Percentiles rank a stretch among this genome's conserved stretches.
phyloP scores from a whole-genome alignment of 2,329 filamentous ascomycete species.

The Boeremia exigua region DNA sequence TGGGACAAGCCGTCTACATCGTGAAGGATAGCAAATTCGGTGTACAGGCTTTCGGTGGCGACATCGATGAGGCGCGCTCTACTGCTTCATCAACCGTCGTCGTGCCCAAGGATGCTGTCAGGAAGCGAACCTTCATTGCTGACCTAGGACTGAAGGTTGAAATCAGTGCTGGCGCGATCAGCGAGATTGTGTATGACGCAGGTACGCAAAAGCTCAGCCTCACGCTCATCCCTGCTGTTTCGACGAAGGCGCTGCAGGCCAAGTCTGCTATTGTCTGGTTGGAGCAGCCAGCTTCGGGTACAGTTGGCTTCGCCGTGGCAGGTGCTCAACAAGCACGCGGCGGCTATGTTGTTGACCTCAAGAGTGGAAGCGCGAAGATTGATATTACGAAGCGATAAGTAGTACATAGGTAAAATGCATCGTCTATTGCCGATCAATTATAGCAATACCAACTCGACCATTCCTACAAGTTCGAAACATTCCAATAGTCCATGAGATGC shows the following conservation, averaged over 20 bases:
- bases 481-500: too few relatives aligned
- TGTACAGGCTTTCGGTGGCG: conserved; percentile 58
- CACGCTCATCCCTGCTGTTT: conserved; percentile 15
- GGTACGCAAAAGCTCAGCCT: conserved; percentile 16
- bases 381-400: conserved; percentile 14
- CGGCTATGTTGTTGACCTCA: conserved; percentile 26
- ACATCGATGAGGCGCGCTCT: conserved; percentile 34
- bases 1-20: conserved; percentile 60
- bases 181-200: conserved; percentile 21
- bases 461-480: too few relatives aligned
- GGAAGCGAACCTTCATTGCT: conserved; percentile 58
- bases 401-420: neutral
- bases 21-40: conserved; percentile 55
- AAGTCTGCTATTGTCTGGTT: conserved; percentile 28
- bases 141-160: conserved; percentile 49
- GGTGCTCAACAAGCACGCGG: conserved; percentile 19
- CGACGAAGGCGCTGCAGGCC: conserved; percentile 19
- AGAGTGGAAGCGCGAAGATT: conserved; percentile 16
- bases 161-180: conserved; percentile 28
- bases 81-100: conserved; percentile 42
- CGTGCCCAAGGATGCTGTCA: conserved; percentile 54
- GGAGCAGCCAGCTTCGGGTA: conserved; percentile 15
- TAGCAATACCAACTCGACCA: too few relatives aligned
- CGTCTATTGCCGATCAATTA: too few relatives aligned
- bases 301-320: conserved; percentile 14